A percentile compares a stretch with the other conserved stretches of the same genome.
Evolutionary conservation across 306 rosid species (phyloP).

Genomic region (Medicago truncatula): MtrunA17r5.0-ANR NC_053044.1:30172001-30172500

Average conservation of each 20-base stretch:
- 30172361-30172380: not conserved
- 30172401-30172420: constrained; percentile 26
- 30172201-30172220: not conserved
- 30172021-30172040: constrained; percentile 24
- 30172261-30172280: constrained; percentile 30
- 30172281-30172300: not conserved
- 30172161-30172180: constrained; percentile 58
- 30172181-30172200: constrained; percentile 29
- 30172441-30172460: not conserved
- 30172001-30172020: constrained; percentile 17
- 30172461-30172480: constrained; percentile 4
- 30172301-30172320: constrained; percentile 3
- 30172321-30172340: constrained; percentile 17
- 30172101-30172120: constrained; percentile 77
- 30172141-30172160: constrained; percentile 79
- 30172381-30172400: not conserved
- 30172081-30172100: constrained; percentile 82
- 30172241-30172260: constrained; percentile 18
- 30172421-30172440: constrained; percentile 16
- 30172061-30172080: constrained; percentile 26
- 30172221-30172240: constrained; percentile 15
- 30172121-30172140: constrained; percentile 80
- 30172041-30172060: not conserved
- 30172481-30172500: not conserved
- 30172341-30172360: constrained; percentile 1